phyloP scores from a whole-genome alignment of 371 early-diverging fungal genomes.

The Zychaea mexicana region DNA sequence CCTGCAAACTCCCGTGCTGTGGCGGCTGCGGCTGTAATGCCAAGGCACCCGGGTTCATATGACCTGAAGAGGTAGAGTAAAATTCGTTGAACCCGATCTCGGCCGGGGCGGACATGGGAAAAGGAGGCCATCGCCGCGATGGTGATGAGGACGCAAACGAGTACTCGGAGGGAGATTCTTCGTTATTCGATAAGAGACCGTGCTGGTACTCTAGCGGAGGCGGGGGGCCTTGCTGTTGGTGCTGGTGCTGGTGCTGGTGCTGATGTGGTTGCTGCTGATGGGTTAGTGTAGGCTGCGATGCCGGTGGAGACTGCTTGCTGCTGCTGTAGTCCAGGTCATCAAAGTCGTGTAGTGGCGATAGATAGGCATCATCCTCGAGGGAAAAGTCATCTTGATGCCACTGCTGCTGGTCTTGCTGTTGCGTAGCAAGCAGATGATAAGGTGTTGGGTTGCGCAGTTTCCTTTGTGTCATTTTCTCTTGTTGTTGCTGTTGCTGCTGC shows the following conservation, averaged over 20 bases:
- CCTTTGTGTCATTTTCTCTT: not conserved
- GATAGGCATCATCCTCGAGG: not conserved
- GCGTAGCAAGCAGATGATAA: constrained; percentile 12
- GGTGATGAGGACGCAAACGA: constrained; percentile 4
- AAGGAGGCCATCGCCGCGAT: constrained; percentile 2
- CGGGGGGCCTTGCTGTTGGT: not conserved
- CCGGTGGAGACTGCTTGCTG: not conserved
- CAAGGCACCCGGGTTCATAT: constrained; percentile 11
- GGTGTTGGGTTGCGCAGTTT: constrained; percentile 18
- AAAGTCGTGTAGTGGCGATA: constrained; percentile 15
- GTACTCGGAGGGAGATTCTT: not conserved
- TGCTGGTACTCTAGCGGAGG: constrained; percentile 4
- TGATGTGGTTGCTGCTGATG: not conserved
- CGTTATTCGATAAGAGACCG: constrained; percentile 1
- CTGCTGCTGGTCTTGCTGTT: constrained; percentile 7
- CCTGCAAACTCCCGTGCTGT: constrained; percentile 30
- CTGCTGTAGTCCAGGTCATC: constrained; percentile 20
- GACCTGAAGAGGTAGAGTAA: constrained; percentile 10
- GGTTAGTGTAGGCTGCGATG: not conserved
- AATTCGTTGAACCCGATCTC: constrained; percentile 37
- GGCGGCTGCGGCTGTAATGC: constrained; percentile 8
- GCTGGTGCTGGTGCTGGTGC: not conserved
- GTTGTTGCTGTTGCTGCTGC: not conserved
- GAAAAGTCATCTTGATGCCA: not conserved
- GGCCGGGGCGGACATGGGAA: constrained; percentile 52